phyloP scores from a whole-genome alignment of 306 rosid species.

The Quercus cerris region DNA sequence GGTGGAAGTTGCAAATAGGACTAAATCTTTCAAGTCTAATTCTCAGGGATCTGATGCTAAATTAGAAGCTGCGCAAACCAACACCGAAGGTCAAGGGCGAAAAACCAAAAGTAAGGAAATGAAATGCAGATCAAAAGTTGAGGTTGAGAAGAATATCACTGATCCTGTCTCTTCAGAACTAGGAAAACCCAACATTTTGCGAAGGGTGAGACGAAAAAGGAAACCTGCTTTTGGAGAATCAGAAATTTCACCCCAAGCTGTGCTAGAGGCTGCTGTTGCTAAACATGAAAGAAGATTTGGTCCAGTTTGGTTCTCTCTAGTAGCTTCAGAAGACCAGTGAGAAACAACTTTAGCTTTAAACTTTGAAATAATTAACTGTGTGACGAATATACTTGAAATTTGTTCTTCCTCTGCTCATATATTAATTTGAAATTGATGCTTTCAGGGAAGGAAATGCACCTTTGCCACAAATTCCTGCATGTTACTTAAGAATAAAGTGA shows the following conservation, averaged over 20 bases:
- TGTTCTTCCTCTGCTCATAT: neutral
- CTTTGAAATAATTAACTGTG: neutral
- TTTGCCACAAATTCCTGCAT: constrained; percentile 59
- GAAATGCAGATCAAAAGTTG: constrained; percentile 60
- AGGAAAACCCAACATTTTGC: constrained; percentile 57
- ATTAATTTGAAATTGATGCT: constrained; percentile 24
- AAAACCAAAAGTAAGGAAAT: constrained; percentile 61
- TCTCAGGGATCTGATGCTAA: constrained; percentile 56
- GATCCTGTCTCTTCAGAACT: constrained; percentile 41
- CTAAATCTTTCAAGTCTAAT: constrained; percentile 72
- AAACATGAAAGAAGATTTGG: constrained; percentile 43
- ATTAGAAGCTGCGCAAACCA: constrained; percentile 38
- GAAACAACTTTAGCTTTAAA: constrained; percentile 33
- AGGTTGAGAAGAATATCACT: constrained; percentile 48
- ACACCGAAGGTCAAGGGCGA: constrained; percentile 41
- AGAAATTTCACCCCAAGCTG: constrained; percentile 48
- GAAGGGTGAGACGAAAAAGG: constrained; percentile 69
- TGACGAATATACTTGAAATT: neutral
- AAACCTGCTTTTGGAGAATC: constrained; percentile 48
- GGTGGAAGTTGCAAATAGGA: constrained; percentile 91
- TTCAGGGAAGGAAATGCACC: constrained; percentile 70
- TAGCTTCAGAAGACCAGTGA: constrained; percentile 76
- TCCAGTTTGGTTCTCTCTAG: constrained; percentile 81
- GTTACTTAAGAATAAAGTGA: constrained; percentile 69
- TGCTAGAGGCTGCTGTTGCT: constrained; percentile 49